Conservation (phyloP, 1,284 basidiomycete genomes). For the Cryptococcus sp. region DNA sequence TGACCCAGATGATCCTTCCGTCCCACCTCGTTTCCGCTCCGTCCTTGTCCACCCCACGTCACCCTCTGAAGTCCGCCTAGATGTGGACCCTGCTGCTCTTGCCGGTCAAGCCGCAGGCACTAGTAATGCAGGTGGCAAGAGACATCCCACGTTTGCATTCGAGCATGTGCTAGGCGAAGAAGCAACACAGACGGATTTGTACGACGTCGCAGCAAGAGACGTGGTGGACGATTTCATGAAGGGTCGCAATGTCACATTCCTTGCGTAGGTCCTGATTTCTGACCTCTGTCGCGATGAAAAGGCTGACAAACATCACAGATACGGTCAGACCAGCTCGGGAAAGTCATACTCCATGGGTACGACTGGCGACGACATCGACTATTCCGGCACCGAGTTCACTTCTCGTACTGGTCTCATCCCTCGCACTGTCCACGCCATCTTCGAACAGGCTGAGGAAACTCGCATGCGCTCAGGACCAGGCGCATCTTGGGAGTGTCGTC, state of each 20-base stretch:
- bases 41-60: conserved; percentile 74
- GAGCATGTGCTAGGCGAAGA: conserved; percentile 87
- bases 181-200: conserved; percentile 81
- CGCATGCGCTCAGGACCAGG: conserved; percentile 71
- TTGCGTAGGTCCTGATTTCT: conserved; percentile 63
- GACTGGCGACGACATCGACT: conserved; percentile 81
- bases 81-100: conserved; percentile 59
- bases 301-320: conserved; percentile 29
- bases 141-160: conserved; percentile 87
- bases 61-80: conserved; percentile 72
- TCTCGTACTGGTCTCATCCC: conserved; percentile 81
- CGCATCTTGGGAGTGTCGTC: conserved; percentile 60
- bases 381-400: conserved; percentile 63
- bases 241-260: conserved; percentile 95
- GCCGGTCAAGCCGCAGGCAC: conserved; percentile 57
- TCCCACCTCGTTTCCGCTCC: conserved; percentile 91
- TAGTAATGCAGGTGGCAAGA: conserved; percentile 60
- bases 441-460: conserved; percentile 71
- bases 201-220: conserved; percentile 76
- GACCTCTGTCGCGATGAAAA: neutral
- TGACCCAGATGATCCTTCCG: conserved; percentile 78
- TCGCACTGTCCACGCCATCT: conserved; percentile 88
- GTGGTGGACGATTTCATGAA: conserved; percentile 88
- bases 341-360: conserved; percentile 93
- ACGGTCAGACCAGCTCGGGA: conserved; percentile 95